These are phyloP conservation scores for Micromonas pusilla DNA, from an alignment of 139 green algal genomes.

Conservation along the genomic window DNA sequence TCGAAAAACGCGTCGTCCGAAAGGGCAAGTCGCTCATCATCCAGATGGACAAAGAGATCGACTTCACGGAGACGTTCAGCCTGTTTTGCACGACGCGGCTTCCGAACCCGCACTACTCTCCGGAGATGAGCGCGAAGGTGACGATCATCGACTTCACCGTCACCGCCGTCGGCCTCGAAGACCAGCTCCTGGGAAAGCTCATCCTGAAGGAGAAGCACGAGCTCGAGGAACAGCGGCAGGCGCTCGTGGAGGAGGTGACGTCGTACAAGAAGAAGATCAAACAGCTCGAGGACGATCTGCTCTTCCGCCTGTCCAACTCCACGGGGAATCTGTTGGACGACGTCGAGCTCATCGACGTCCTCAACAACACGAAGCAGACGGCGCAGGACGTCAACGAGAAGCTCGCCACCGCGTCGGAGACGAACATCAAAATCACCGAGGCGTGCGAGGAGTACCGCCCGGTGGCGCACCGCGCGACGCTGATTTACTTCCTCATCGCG, in stretches of 20 bases:
- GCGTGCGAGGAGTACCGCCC: constrained; percentile 57
- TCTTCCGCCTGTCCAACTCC: constrained; percentile 63
- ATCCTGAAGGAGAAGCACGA: constrained; percentile 54
- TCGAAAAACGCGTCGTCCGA: constrained; percentile 67
- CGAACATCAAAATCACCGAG: constrained; percentile 59
- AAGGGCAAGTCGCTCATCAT: constrained; percentile 53
- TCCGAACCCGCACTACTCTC: constrained; percentile 54
- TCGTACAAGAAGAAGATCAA: constrained; percentile 51
- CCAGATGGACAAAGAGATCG: constrained; percentile 72
- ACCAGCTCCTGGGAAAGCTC: constrained; percentile 59
- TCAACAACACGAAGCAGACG: constrained; percentile 70
- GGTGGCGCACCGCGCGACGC: constrained; percentile 60
- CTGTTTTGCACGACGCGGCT: constrained; percentile 59
- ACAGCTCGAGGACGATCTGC: constrained; percentile 67
- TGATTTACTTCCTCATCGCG: constrained; percentile 76
- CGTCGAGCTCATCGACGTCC: constrained; percentile 63
- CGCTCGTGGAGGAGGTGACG: constrained; percentile 52
- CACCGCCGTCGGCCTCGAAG: constrained; percentile 51
- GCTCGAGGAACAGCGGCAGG: constrained; percentile 50
- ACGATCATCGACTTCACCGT: constrained; percentile 65
- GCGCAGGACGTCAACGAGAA: constrained; percentile 73
- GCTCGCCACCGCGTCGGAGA: constrained; percentile 53
- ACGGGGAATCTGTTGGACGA: constrained; percentile 79
- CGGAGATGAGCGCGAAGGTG: constrained; percentile 57
- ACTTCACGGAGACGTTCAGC: constrained; percentile 52